Evolutionary conservation across 78 protist genomes (phyloP).

Genomic region (Anaeramoeba flamelloides): DNA sequence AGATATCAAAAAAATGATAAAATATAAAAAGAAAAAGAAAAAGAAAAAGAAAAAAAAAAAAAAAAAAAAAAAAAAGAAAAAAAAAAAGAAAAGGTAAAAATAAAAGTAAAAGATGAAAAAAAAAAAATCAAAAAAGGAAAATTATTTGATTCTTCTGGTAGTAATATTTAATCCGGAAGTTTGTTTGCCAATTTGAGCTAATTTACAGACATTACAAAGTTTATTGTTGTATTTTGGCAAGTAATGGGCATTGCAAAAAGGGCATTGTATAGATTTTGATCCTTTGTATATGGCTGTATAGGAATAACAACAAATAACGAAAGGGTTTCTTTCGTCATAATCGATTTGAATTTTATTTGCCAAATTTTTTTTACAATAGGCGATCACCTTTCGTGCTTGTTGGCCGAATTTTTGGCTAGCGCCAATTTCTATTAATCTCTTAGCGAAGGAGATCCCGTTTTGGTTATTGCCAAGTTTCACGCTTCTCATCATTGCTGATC

Average conservation of each 20-base stretch:
- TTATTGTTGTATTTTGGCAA: background rate
- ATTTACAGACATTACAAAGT: background rate
- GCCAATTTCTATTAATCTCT: constrained; percentile 53
- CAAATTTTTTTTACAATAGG: background rate
- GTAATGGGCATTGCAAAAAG: background rate
- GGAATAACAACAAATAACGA: background rate
- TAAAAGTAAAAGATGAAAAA: too few species aligned
- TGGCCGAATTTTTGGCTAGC: background rate
- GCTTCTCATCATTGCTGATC: constrained; percentile 53
- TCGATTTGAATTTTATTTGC: background rate
- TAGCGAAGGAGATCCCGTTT: constrained; percentile 55
- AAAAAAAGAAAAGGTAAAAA: too few species aligned
- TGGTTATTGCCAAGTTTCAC: constrained; percentile 42
- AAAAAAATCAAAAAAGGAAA: too few species aligned
- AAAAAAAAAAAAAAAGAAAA: too few species aligned
- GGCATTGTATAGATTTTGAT: background rate
- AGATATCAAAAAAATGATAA: too few species aligned
- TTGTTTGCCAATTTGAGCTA: background rate
- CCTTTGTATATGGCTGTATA: background rate
- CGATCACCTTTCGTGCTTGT: background rate
- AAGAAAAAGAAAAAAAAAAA: too few species aligned
- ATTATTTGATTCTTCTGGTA: too few species aligned
- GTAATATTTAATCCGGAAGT: background rate
- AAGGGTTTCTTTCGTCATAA: background rate
- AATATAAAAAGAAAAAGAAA: too few species aligned